A percentile compares a stretch with the other conserved stretches of the same genome.
These are phyloP conservation scores for Microcera coccophila DNA, from an alignment of 2,329 filamentous ascomycete genomes.

Conservation along the genomic window DNA sequence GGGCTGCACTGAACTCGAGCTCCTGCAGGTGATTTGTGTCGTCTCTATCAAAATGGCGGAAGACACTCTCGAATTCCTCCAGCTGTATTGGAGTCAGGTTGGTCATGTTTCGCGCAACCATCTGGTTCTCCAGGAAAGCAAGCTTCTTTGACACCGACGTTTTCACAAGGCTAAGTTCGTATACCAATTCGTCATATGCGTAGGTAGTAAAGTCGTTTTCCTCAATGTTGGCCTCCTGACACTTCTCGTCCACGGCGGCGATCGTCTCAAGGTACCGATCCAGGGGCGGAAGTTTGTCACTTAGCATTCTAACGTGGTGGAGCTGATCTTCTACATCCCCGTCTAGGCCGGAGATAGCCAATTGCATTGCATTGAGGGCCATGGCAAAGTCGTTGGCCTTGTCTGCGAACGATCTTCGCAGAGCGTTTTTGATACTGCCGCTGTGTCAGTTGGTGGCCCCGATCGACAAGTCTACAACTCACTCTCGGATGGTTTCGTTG, in stretches of 20 bases:
- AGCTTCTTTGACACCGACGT: slow-evolving; percentile 94
- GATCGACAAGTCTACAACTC: slow-evolving; percentile 32
- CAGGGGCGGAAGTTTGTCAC: slow-evolving; percentile 81
- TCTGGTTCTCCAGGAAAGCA: slow-evolving; percentile 95
- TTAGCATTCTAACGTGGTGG: slow-evolving; percentile 78
- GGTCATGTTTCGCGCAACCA: slow-evolving; percentile 97
- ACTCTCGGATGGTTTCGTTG: slow-evolving; percentile 97
- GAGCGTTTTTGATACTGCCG: slow-evolving; percentile 81
- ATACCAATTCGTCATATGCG: slow-evolving; percentile 91
- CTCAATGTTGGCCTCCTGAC: slow-evolving; percentile 94
- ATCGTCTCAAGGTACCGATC: slow-evolving; percentile 89
- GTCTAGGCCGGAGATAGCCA: slow-evolving; percentile 94
- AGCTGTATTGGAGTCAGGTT: slow-evolving; percentile 97
- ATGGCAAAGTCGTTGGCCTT: slow-evolving; percentile 98
- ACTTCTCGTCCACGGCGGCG: slow-evolving; percentile 79
- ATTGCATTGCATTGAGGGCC: slow-evolving; percentile 88
- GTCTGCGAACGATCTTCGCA: slow-evolving; percentile 90
- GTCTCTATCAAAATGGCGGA: slow-evolving; percentile 95
- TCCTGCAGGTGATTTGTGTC: slow-evolving; percentile 86
- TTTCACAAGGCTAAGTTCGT: slow-evolving; percentile 88
- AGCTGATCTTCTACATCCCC: slow-evolving; percentile 95
- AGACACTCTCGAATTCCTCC: slow-evolving; percentile 97
- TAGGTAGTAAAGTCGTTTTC: slow-evolving; percentile 99
- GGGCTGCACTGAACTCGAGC: slow-evolving; percentile 89
- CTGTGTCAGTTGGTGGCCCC: slow-evolving; percentile 26